phyloP scores from a whole-genome alignment of 1,139 yeast species.

The Hyphopichia wangnamkhiaoensis region DNA sequence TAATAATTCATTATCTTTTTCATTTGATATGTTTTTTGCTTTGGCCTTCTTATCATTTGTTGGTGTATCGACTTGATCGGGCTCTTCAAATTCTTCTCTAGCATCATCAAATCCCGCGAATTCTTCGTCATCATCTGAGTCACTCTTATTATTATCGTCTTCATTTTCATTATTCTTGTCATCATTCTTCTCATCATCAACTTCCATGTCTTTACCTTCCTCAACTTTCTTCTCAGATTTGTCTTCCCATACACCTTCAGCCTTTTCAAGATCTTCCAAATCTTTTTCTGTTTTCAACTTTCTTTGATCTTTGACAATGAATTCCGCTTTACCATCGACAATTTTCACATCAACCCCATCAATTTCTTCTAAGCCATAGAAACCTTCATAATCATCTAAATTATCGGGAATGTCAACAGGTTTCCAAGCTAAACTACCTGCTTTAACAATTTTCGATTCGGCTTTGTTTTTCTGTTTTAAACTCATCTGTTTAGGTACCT shows the following conservation, averaged over 20 bases:
- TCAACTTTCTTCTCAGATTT: constrained; percentile 12
- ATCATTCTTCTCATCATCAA: constrained; percentile 15
- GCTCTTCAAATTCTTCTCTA: constrained; percentile 12
- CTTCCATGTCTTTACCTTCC: constrained; percentile 10
- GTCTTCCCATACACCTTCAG: constrained; percentile 9
- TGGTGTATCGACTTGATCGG: background rate
- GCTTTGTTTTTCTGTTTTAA: constrained; percentile 33
- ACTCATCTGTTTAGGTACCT: constrained; percentile 21
- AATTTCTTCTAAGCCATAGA: constrained; percentile 89
- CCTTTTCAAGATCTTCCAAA: constrained; percentile 12
- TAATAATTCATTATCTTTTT: constrained; percentile 13
- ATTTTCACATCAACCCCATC: constrained; percentile 86
- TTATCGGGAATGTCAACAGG: constrained; percentile 81
- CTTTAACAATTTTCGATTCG: constrained; percentile 46
- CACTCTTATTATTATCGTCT: constrained; percentile 10
- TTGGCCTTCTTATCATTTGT: constrained; percentile 11
- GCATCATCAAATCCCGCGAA: constrained; percentile 29
- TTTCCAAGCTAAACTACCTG: constrained; percentile 70
- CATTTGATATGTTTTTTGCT: constrained; percentile 12
- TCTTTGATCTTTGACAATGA: constrained; percentile 51
- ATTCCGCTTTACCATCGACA: constrained; percentile 64
- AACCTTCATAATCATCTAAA: constrained; percentile 84
- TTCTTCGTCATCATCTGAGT: constrained; percentile 18
- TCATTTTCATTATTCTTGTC: constrained; percentile 18
- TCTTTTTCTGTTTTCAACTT: constrained; percentile 13